Conservation (phyloP, 164 flowering plant species). For the Akebia trifoliata region DNA sequence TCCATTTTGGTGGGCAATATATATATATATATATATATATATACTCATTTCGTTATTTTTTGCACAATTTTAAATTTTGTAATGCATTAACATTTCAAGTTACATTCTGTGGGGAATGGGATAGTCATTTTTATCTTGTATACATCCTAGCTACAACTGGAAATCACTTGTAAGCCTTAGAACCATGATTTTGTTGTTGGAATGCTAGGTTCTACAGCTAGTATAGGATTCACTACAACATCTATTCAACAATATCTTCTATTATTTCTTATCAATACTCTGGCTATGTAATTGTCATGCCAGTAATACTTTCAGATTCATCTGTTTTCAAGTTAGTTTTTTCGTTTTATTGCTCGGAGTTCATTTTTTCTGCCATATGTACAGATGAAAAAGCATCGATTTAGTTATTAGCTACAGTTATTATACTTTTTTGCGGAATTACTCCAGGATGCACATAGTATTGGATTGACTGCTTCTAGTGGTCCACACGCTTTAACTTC, state of each 20-base stretch:
- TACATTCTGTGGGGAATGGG: too few relatives aligned
- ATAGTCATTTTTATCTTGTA: too few relatives aligned
- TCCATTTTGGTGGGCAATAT: too few relatives aligned
- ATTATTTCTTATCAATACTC: not conserved
- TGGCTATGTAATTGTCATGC: not conserved
- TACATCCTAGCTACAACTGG: too few relatives aligned
- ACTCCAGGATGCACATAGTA: slow-evolving; percentile 60
- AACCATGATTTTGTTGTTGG: too few relatives aligned
- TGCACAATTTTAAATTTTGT: too few relatives aligned
- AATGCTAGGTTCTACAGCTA: not conserved
- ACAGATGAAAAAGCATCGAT: not conserved
- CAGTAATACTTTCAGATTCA: not conserved
- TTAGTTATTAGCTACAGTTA: not conserved
- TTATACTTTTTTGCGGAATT: not conserved
- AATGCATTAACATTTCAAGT: too few relatives aligned
- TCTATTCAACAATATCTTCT: not conserved
- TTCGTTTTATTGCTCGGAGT: not conserved
- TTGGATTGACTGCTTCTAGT: slow-evolving; percentile 37
- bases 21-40: too few relatives aligned
- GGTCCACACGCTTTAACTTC: slow-evolving; percentile 41
- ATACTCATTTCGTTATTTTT: too few relatives aligned
- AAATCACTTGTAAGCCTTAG: too few relatives aligned
- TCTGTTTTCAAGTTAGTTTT: not conserved
- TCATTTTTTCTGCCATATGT: not conserved
- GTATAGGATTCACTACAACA: not conserved